Evolutionary conservation across 805 yeast species (phyloP).

Genomic region (Lipomyces chichibuensis): DNA sequence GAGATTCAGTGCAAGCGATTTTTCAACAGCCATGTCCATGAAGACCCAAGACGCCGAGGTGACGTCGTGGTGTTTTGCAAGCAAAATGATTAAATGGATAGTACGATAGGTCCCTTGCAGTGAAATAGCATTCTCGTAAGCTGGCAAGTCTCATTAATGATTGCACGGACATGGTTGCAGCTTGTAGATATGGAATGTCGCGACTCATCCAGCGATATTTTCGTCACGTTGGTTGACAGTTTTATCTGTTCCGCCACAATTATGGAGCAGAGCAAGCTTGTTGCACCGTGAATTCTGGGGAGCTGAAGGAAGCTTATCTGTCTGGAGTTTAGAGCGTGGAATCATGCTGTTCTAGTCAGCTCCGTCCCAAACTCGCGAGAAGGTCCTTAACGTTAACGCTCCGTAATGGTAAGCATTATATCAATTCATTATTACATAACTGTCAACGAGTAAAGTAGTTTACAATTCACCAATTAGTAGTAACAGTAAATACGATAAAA

Average conservation of each 20-base stretch:
- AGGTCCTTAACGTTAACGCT: too few relatives aligned
- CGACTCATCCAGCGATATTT: neutral
- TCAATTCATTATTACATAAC: neutral
- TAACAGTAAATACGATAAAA: too few relatives aligned
- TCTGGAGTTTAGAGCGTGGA: too few relatives aligned
- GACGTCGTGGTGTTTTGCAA: slow-evolving; percentile 63
- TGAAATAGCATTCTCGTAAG: neutral
- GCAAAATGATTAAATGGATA: neutral
- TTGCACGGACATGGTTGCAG: too few relatives aligned
- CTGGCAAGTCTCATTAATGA: neutral
- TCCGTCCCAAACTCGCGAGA: too few relatives aligned
- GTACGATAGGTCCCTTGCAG: neutral
- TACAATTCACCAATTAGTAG: too few relatives aligned
- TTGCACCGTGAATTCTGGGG: too few relatives aligned
- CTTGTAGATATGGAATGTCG: neutral
- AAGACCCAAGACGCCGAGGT: slow-evolving; percentile 81
- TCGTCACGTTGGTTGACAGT: neutral
- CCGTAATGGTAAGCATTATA: too few relatives aligned
- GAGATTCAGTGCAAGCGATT: slow-evolving; percentile 52
- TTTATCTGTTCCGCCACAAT: neutral
- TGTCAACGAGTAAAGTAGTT: neutral
- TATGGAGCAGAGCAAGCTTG: neutral
- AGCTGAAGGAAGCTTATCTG: too few relatives aligned
- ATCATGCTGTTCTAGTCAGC: too few relatives aligned
- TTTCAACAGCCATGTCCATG: slow-evolving; percentile 81